These are phyloP conservation scores for Debaryomyces sp. DNA, from an alignment of 1,139 yeast genomes.

Conservation along the genomic window DNA sequence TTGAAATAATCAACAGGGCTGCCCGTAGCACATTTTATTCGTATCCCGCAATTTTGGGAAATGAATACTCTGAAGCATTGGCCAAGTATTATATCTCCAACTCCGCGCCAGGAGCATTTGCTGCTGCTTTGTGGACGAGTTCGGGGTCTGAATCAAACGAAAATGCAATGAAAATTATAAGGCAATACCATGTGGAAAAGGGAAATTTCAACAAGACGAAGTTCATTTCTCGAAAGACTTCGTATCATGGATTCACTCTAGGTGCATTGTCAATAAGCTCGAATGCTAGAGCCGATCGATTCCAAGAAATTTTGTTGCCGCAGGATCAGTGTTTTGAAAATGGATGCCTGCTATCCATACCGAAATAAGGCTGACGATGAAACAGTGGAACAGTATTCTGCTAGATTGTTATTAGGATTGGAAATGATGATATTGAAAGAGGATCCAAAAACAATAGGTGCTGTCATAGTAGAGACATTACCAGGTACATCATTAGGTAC, in stretches of 20 bases:
- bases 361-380: slow-evolving; percentile 49
- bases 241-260: slow-evolving; percentile 63
- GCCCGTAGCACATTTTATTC: slow-evolving; percentile 49
- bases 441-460: slow-evolving; percentile 57
- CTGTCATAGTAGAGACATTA: slow-evolving; percentile 56
- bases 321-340: slow-evolving; percentile 46
- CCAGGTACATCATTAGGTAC: slow-evolving; percentile 64
- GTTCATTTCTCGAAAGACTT: slow-evolving; percentile 53
- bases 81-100: slow-evolving; percentile 54
- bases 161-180: slow-evolving; percentile 56
- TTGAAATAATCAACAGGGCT: slow-evolving; percentile 50
- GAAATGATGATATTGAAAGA: slow-evolving; percentile 51
- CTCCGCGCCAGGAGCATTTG: slow-evolving; percentile 59
- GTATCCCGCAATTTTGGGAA: slow-evolving; percentile 46
- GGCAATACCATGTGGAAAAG: slow-evolving; percentile 57
- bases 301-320: slow-evolving; percentile 44
- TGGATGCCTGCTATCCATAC: slow-evolving; percentile 52
- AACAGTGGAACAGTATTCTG: slow-evolving; percentile 50
- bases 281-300: slow-evolving; percentile 43
- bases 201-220: slow-evolving; percentile 52
- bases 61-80: slow-evolving; percentile 51
- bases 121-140: slow-evolving; percentile 56
- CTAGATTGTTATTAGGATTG: slow-evolving; percentile 46
- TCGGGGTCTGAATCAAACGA: slow-evolving; percentile 68
- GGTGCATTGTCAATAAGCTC: slow-evolving; percentile 56